Base-by-base conservation (phyloP, 345 rosid species). In the Combretum micranthum region DNA sequence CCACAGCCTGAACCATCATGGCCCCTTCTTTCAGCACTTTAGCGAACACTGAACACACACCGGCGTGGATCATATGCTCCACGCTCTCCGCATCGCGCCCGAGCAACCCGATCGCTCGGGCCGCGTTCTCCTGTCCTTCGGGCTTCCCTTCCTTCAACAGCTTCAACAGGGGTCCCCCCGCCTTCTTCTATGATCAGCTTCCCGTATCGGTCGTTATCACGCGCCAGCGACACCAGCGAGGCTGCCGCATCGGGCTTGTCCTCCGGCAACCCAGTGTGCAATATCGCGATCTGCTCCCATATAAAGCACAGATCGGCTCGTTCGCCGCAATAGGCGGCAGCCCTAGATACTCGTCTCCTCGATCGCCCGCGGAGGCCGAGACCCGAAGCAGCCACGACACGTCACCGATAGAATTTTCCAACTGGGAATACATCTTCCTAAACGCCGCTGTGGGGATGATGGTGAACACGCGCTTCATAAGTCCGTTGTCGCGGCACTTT, bases 321-420 rank as follows among this genome's bases (percentile, higher is more conserved):
- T 88, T 92, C 2, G 95, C 90, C 2, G 97, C 98, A 20, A 92
- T 92, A 4, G 98, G 98, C 7, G 98, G 98, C 52, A 92, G 81
- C 11, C 98, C 98, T 44, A 88, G 58, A 68, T 81, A 83, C 70
- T 69, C 95, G 51, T 77, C 82, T 42, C 62, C 88, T 7, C 88
- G 84, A 54, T 86, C 84, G 21, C 81, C 83, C 3, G 82, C 86
- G 1, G 97, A 70, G 50, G 91, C 87, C 3, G 93, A 88, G 46
- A 92, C 96, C 0, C 96, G 88, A 43, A 92, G 82, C 21, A 92
- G 90, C 98, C 98, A 92, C 1, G 96, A 86, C 15, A 92, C 93
- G 44, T 92, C 96, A 6, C 95, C 98, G 61, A 86, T 80, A 15
- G 96, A 92, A 73, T 84, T 88, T 63, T 88, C 98, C 55, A 92